Conservation (phyloP, 345 rosid genomes). For the Erucastrum elatum region DNA sequence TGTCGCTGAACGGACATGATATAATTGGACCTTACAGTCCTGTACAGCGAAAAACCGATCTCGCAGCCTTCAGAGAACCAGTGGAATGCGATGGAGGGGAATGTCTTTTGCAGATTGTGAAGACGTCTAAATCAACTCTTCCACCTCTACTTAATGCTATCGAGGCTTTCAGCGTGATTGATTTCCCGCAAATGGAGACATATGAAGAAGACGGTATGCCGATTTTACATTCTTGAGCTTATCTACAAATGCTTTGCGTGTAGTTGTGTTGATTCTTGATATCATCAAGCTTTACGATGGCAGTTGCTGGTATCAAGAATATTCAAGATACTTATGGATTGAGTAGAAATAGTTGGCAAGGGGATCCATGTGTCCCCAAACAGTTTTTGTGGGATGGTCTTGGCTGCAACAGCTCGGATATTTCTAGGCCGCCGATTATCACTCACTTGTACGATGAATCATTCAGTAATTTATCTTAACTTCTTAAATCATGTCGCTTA, state of each 20-base stretch:
- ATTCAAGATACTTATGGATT: slow-evolving; percentile 41
- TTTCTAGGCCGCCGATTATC: background rate
- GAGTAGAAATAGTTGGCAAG: slow-evolving; percentile 49
- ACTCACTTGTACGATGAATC: slow-evolving; percentile 5
- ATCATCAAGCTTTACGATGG: background rate
- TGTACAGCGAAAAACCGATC: background rate
- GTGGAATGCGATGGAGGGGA: slow-evolving; percentile 23
- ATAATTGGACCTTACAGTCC: background rate
- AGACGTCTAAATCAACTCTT: slow-evolving; percentile 40
- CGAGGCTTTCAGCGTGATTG: slow-evolving; percentile 26
- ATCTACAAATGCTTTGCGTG: background rate
- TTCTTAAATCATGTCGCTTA: background rate
- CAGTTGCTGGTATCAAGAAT: slow-evolving; percentile 43
- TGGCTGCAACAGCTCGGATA: slow-evolving; percentile 4
- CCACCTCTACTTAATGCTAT: slow-evolving; percentile 46
- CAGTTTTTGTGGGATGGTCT: background rate
- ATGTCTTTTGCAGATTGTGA: slow-evolving; percentile 26
- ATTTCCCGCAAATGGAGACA: slow-evolving; percentile 28
- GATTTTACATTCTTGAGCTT: background rate
- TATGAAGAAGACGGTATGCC: slow-evolving; percentile 38
- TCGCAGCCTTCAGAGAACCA: background rate
- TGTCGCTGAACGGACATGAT: slow-evolving; percentile 34
- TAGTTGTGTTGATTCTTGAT: background rate
- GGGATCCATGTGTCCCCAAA: slow-evolving; percentile 11
- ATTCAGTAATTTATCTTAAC: background rate